Evolutionary conservation across 257 asterid species (phyloP), one percentile per base, ranked within the genome.

Genomic region (Handroanthus guayacan): DNA sequence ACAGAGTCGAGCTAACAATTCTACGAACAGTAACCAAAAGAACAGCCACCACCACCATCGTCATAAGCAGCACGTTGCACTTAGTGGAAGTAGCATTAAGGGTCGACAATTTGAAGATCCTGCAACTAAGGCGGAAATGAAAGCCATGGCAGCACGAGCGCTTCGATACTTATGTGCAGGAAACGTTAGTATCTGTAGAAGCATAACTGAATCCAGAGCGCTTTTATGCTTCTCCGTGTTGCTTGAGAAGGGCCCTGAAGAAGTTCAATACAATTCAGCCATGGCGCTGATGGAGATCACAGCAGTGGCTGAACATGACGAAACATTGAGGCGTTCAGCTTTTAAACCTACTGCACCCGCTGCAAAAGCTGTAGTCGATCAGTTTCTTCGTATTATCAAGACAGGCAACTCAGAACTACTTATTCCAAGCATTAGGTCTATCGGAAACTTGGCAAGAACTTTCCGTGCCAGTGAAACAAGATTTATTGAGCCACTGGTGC

Each of bases 241-340:
- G 2, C 47, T 92, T 6, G 97, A 90, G 55, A 92, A 92, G 72
- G 95, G 95, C 0, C 79, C 81, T 0, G 91, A 86, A 0, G 97
- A 92, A 13, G 87, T 92, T 5, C 79, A 76, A 47, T 87, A 86
- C 82, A 79, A 92, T 68, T 90, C 96, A 3, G 89, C 91, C 48
- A 81, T 92, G 94, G 96, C 96, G 10, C n/a, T 92, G 4, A 92
- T 87, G 97, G 97, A 90, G 50, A 92, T 92, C 78, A 87, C 96
- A 0, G 83, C 86, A 0, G 93, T 92, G 8, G 96, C 96, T 0
- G 95, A 90, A 31, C 86, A 85, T 54, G 84, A 92, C 10, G 52
- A 88, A 0, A 86, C 84, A 0, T 64, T 92, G 47, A 76, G 97
- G 48, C 88, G 89, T 0, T 82, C 90, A 1, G 92, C 97, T 13